Percentiles rank a stretch among this genome's conserved stretches.
Conservation (phyloP, 169 alveolate species). For the Besnoitia besnoiti region DNA sequence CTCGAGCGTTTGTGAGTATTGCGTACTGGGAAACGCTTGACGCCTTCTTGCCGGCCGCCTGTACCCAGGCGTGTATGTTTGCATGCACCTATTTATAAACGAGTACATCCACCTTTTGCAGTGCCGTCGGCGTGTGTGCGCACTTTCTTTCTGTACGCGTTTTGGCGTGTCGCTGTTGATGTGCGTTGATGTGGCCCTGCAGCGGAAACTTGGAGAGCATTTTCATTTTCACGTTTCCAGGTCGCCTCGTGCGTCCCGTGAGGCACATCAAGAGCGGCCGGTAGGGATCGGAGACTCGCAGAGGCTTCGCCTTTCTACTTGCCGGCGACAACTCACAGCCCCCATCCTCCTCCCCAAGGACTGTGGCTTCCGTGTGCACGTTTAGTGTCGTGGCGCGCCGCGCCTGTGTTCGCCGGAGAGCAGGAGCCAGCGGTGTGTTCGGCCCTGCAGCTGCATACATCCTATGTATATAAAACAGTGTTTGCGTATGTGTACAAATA, state of each 20-base stretch:
- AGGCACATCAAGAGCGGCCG: slow-evolving; percentile 83
- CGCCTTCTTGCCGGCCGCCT: no score
- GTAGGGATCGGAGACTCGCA: no score
- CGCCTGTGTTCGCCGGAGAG: no score
- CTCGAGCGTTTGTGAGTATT: no score
- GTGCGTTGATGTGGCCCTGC: neutral
- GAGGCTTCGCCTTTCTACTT: no score
- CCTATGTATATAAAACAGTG: neutral
- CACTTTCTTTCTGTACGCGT: neutral
- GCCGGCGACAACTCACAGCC: no score
- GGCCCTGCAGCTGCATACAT: neutral
- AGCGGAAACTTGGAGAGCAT: slow-evolving; percentile 86
- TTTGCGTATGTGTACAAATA: neutral
- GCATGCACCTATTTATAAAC: neutral
- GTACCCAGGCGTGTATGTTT: neutral
- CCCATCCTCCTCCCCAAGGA: no score
- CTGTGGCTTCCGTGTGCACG: no score
- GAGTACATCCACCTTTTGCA: neutral
- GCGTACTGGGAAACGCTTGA: no score
- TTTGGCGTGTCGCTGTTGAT: neutral
- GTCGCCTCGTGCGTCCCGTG: slow-evolving; percentile 98
- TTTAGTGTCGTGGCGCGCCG: no score
- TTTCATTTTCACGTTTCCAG: slow-evolving; percentile 93
- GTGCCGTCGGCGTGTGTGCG: neutral
- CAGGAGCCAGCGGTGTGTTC: neutral